Percentiles rank a stretch among this genome's conserved stretches.
Conservation (phyloP, 805 yeast genomes). For the Gaillardinia entomophila region DNA sequence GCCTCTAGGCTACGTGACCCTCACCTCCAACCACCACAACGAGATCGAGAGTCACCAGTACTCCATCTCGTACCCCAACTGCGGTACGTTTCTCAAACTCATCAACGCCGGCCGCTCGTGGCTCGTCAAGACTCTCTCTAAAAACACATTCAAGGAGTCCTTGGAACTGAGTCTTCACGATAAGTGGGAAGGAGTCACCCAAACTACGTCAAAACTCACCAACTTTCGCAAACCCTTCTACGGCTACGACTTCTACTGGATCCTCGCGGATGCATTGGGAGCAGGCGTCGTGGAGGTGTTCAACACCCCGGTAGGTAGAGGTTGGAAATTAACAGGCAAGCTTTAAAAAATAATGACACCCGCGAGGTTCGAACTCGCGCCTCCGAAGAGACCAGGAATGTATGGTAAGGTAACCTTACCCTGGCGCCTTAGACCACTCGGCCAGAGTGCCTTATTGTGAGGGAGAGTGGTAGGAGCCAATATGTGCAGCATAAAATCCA, state of each 20-base stretch:
- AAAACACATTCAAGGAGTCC: constrained; percentile 35
- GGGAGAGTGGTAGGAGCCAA: neutral
- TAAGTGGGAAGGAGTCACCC: constrained; percentile 38
- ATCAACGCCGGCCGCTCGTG: constrained; percentile 39
- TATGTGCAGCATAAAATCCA: no score
- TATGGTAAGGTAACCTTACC: neutral
- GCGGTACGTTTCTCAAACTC: constrained; percentile 44
- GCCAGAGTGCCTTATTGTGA: neutral
- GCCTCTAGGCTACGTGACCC: constrained; percentile 37
- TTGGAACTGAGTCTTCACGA: constrained; percentile 35
- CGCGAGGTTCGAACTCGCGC: neutral
- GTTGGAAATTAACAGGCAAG: constrained; percentile 53
- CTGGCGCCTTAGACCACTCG: neutral
- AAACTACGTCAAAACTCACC: constrained; percentile 21
- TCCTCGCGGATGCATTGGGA: constrained; percentile 46
- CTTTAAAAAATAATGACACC: constrained; percentile 10
- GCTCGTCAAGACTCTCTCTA: constrained; percentile 34
- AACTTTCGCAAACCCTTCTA: constrained; percentile 42
- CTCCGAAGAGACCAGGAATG: neutral
- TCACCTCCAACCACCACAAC: constrained; percentile 39
- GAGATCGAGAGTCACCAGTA: constrained; percentile 36
- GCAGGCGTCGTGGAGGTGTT: constrained; percentile 48
- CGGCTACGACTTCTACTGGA: constrained; percentile 47
- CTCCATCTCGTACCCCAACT: constrained; percentile 42
- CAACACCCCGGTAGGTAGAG: constrained; percentile 49